These are phyloP conservation scores for Mucor mucedo DNA, from an alignment of 371 early-diverging fungal genomes.

Conservation along the genomic window DNA sequence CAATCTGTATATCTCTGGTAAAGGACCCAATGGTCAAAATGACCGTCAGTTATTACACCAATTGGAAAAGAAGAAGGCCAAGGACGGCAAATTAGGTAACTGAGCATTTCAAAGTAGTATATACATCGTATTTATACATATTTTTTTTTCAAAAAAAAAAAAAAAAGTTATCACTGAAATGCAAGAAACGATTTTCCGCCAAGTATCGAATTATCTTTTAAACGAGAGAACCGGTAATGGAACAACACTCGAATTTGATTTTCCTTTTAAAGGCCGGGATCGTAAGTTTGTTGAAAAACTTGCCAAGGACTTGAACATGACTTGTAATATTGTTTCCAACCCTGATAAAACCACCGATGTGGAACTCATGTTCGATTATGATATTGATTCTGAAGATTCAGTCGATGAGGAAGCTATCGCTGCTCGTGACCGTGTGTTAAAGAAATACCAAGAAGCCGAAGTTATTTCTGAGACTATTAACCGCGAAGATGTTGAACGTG, in stretches of 20 bases:
- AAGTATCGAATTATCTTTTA: slow-evolving; percentile 60
- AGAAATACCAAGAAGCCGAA: slow-evolving; percentile 67
- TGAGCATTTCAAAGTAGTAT: background rate
- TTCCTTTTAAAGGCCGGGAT: slow-evolving; percentile 60
- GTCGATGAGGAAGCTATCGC: slow-evolving; percentile 59
- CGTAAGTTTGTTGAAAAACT: slow-evolving; percentile 67
- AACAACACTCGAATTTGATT: slow-evolving; percentile 50
- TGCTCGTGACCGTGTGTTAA: slow-evolving; percentile 70
- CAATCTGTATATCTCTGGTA: slow-evolving; percentile 63
- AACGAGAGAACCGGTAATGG: slow-evolving; percentile 19
- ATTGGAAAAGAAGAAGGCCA: slow-evolving; percentile 50
- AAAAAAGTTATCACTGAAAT: slow-evolving; percentile 54
- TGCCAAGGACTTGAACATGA: slow-evolving; percentile 69
- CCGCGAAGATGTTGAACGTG: slow-evolving; percentile 46
- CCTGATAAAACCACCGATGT: slow-evolving; percentile 52
- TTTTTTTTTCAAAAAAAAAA: background rate
- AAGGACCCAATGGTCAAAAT: slow-evolving; percentile 48
- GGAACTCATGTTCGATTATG: slow-evolving; percentile 52
- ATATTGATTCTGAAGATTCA: slow-evolving; percentile 43
- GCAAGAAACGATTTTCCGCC: slow-evolving; percentile 61
- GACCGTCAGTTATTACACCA: slow-evolving; percentile 51
- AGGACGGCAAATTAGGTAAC: slow-evolving; percentile 28
- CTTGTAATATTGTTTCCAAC: slow-evolving; percentile 44
- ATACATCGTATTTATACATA: background rate
- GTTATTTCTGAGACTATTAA: slow-evolving; percentile 61